phyloP scores from a whole-genome alignment of 306 rosid genomes.

The Inga leiocalycina region DNA sequence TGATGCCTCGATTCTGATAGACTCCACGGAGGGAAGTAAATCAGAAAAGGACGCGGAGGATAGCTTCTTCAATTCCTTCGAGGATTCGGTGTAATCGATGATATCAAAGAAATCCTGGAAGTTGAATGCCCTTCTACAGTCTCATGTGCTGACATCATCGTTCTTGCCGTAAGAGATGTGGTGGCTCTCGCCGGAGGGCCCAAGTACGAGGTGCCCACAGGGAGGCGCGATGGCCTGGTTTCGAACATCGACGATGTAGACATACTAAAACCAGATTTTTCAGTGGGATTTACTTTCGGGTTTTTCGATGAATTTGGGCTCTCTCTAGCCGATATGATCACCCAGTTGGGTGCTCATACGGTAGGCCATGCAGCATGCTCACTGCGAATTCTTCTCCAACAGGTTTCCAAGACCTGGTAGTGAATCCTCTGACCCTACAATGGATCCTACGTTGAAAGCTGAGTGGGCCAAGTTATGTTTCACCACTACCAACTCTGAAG shows the following conservation, averaged over 20 bases:
- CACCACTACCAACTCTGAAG: not conserved
- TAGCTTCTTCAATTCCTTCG: conserved; percentile 22
- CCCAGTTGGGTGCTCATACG: conserved; percentile 49
- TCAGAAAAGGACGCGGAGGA: conserved; percentile 36
- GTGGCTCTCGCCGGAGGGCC: conserved; percentile 43
- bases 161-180: conserved; percentile 39
- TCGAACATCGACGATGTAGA: conserved; percentile 17
- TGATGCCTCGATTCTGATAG: conserved; percentile 48
- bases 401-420: conserved; percentile 25
- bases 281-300: not conserved
- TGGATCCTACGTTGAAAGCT: conserved; percentile 40
- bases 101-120: conserved; percentile 40
- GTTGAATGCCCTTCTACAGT: conserved; percentile 40
- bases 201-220: conserved; percentile 35
- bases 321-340: conserved; percentile 42
- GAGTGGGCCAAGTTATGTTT: conserved; percentile 21
- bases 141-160: conserved; percentile 47
- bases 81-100: conserved; percentile 41
- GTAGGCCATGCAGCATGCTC: conserved; percentile 39
- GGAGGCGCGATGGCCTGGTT: conserved; percentile 40
- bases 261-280: conserved; percentile 36
- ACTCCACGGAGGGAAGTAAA: not conserved
- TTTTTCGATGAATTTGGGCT: conserved; percentile 26
- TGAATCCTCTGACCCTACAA: conserved; percentile 30
- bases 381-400: conserved; percentile 33